Evolutionary conservation across 495 filamentous ascomycete genomes (phyloP).

Genomic region (Hypoxylon trugodes): DNA sequence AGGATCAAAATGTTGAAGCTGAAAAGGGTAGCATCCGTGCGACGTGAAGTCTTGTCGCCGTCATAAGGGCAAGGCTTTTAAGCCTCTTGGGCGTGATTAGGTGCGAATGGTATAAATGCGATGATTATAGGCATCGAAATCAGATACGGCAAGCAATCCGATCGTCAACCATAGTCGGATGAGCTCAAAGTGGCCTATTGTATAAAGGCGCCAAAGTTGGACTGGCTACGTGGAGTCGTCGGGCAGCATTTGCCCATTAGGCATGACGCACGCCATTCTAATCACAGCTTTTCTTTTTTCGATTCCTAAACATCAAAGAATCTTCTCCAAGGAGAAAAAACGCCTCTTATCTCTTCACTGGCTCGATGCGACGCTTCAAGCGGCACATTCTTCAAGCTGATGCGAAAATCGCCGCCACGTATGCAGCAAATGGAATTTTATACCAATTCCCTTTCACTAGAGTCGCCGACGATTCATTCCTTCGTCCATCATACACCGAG

Average conservation of each 20-base stretch:
- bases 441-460: not conserved
- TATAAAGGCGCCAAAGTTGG: constrained; percentile 1
- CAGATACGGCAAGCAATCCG: not conserved
- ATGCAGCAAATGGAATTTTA: constrained; percentile 2
- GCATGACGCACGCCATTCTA: constrained; percentile 1
- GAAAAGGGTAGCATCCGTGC: constrained; percentile 17
- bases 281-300: not conserved
- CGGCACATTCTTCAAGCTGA: constrained; percentile 7
- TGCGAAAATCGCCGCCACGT: constrained; percentile 18
- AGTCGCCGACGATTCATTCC: not conserved
- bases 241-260: constrained; percentile 17
- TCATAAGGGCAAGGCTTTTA: not conserved
- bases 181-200: constrained; percentile 5
- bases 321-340: not conserved
- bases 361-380: constrained; percentile 18
- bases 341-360: not conserved
- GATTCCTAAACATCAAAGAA: not conserved
- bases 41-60: not conserved
- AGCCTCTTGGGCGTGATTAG: constrained; percentile 2
- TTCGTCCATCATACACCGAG: constrained; percentile 15
- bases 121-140: not conserved
- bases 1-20: constrained; percentile 24
- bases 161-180: not conserved
- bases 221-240: constrained; percentile 24
- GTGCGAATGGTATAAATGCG: not conserved